Evolutionary conservation across 1,284 basidiomycete species (phyloP), one percentile per base, ranked within the genome.

Genomic region (Cronartium ribicola): DNA sequence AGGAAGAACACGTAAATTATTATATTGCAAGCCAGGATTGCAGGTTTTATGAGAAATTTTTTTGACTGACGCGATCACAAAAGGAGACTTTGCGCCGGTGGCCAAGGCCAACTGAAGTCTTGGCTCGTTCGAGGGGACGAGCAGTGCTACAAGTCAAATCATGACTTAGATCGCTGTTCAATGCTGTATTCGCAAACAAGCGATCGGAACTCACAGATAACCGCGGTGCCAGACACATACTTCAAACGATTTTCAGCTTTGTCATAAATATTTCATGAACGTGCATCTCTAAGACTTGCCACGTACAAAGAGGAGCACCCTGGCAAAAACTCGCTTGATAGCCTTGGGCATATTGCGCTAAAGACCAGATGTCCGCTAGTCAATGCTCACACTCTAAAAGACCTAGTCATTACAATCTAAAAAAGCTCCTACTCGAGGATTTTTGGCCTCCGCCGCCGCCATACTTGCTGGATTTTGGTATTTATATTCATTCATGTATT

Each of bases 21-120:
- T 7, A 57, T 20, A 46, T 46, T 57, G 14, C n/a, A 20, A 20
- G 7, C 51, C 20, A 20, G 5, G 48, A 51, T 14, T 5, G 6
- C 4, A 3, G 13, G 10, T 29, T 57, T 57, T 14, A 20, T 57
- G 43, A 39, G 55, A 37, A n/a, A 22, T 7, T 3, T 29, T 29
- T 2, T 41, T 10, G n/a, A 57, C 51, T 57, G 20, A 57, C 51
- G 51, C 51, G 77, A 92, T 90, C 75, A 92, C 90, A 81, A 91
- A 92, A 0, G 91, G 91, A 20, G 88, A 90, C 13, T 86, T 86
- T 10, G 87, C 86, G 61, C 90, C 90, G 46, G 85, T 88, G n/a
- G 86, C 51, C 20, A 57, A 84, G 46, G 78, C 80, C 63, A 90
- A 83, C 75, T 85, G 82, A 40, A 93, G 85, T 22, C 85, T 81